Conservation (phyloP, 306 rosid species). For the Prunus persica region DNA sequence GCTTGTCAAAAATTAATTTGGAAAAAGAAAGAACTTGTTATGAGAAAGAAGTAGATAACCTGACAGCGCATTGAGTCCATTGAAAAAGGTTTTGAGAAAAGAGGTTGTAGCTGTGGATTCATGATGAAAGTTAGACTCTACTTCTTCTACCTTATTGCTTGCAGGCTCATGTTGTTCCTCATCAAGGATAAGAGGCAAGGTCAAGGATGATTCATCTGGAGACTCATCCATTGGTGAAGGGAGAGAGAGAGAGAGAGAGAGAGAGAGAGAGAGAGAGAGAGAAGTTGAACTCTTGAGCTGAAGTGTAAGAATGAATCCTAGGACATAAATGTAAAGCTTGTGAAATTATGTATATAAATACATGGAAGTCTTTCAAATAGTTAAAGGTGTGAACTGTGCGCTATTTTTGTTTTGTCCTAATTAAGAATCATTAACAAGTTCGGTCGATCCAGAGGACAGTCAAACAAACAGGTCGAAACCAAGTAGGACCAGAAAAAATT, state of each 20-base stretch:
- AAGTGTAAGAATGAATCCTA: not conserved
- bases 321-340: not conserved
- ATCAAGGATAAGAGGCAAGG: slow-evolving; percentile 29
- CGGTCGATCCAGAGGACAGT: too few species aligned
- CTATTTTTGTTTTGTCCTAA: not conserved
- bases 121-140: slow-evolving; percentile 6
- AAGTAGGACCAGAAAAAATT: not conserved
- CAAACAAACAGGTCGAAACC: too few species aligned
- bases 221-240: slow-evolving; percentile 15
- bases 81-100: slow-evolving; percentile 37
- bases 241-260: not conserved
- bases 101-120: slow-evolving; percentile 17
- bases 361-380: not conserved
- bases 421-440: not conserved
- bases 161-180: slow-evolving; percentile 12
- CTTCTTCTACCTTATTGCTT: slow-evolving; percentile 18
- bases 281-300: not conserved
- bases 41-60: slow-evolving; percentile 10
- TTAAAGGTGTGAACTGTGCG: not conserved
- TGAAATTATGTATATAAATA: too few species aligned
- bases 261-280: not conserved
- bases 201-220: slow-evolving; percentile 10
- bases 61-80: slow-evolving; percentile 44
- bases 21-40: too few species aligned
- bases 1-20: not conserved